These are phyloP conservation scores for Xerocomus potaroensis DNA, from an alignment of 768 basidiomycete species.

Conservation along the genomic window DNA sequence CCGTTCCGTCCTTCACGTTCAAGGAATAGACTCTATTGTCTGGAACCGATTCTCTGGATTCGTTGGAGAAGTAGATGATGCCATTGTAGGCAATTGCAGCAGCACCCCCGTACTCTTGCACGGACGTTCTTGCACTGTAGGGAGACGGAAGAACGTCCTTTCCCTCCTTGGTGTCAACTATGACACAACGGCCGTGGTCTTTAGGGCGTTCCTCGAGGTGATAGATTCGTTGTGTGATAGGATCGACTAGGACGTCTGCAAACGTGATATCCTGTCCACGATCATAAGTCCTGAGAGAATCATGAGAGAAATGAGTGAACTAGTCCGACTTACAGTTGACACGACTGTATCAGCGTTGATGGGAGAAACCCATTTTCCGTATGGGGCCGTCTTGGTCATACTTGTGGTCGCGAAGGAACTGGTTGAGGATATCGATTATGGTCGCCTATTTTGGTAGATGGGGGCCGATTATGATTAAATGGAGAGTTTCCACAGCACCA, in stretches of 20 bases:
- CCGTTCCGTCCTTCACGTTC: constrained; percentile 28
- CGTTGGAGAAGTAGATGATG: constrained; percentile 55
- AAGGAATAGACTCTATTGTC: constrained; percentile 48
- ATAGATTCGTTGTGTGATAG: constrained; percentile 40
- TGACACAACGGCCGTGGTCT: constrained; percentile 40
- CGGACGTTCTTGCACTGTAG: constrained; percentile 51
- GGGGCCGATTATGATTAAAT: too few species aligned
- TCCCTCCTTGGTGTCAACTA: constrained; percentile 43
- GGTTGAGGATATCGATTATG: too few species aligned
- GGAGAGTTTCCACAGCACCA: too few species aligned
- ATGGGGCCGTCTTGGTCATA: constrained; percentile 38
- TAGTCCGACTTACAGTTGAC: constrained; percentile 34
- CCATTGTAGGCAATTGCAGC: constrained; percentile 46
- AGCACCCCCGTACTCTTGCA: constrained; percentile 71
- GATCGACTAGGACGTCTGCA: constrained; percentile 52
- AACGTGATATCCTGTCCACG: constrained; percentile 26
- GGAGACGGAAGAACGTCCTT: constrained; percentile 47
- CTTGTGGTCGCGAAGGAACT: too few species aligned
- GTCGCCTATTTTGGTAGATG: too few species aligned
- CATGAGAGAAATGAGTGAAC: background rate
- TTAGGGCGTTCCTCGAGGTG: constrained; percentile 54
- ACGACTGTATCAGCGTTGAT: constrained; percentile 48
- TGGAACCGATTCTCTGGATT: constrained; percentile 10
- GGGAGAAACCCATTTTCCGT: constrained; percentile 57
- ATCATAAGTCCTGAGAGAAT: background rate